Evolutionary conservation across 1,284 basidiomycete genomes (phyloP), one percentile per base, ranked within the genome.

Genomic region (Apiotrichum porosum): DNA sequence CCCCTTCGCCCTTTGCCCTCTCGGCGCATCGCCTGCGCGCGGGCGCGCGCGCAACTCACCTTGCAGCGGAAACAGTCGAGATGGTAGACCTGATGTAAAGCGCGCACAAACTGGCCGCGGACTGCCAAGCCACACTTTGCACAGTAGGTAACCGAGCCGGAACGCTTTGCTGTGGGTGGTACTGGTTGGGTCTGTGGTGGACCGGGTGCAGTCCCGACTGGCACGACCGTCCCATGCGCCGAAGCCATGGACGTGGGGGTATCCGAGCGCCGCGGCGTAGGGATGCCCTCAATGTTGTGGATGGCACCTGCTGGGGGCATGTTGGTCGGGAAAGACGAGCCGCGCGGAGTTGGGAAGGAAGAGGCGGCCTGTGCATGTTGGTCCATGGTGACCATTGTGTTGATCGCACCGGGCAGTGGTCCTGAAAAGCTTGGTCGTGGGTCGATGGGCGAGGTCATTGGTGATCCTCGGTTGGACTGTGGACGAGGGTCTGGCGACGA

Each of bases 21-120:
- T n/a, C n/a, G n/a, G n/a, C n/a, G n/a, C n/a, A 22, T 34, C 34
- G 17, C 34, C 8, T 18, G 4, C 17, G 4, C 12, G 26, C 14
- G 37, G n/a, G 6, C 1, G 23, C 13, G 24, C 22, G 9, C 4
- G 14, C 6, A 17, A 76, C 85, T 61, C 60, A 92, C 90, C 80
- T 87, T 82, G 79, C 94, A 98, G 62, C 89, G 88, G 80, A 98
- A 98, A 77, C 94, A 98, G 60, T 91, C 87, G 26, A 97, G 74
- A 72, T 98, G 94, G 69, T 87, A 98, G 31, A 97, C 91, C 9
- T 90, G 86, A 45, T 89, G 87, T 47, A 99, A 79, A 0, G 95
- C 95, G 49, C 95, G 82, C 18, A 99, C 95, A 73, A 97, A 97
- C 54, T 94, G 92, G 13, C 93, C 93, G 30, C 68, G 66, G 22